phyloP scores from a whole-genome alignment of 1,284 basidiomycete species.

The Mycena citricolor region DNA sequence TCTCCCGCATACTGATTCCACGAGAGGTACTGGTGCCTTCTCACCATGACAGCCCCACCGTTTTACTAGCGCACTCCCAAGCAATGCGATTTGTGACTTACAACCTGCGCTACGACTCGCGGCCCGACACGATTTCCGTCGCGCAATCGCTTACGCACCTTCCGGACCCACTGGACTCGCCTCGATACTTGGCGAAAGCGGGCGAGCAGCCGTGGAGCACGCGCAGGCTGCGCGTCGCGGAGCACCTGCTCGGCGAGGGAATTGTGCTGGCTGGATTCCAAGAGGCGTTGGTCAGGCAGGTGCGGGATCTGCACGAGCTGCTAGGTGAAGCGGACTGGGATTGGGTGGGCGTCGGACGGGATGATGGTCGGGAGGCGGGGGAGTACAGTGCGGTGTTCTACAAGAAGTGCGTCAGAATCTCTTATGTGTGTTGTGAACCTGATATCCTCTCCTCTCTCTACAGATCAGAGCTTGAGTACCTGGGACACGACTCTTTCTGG shows the following conservation, averaged over 20 bases:
- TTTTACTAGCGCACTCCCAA: neutral
- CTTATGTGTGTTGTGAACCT: neutral
- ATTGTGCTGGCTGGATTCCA: slow-evolving; percentile 56
- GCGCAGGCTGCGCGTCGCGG: slow-evolving; percentile 47
- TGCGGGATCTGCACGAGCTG: slow-evolving; percentile 56
- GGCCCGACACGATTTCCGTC: slow-evolving; percentile 51
- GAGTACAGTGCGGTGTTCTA: slow-evolving; percentile 70
- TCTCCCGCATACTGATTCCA: too few relatives aligned
- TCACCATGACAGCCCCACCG: too few relatives aligned
- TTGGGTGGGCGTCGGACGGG: slow-evolving; percentile 63
- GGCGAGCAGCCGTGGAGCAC: slow-evolving; percentile 54
- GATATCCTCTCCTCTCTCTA: neutral
- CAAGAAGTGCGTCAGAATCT: slow-evolving; percentile 43
- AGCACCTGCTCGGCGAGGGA: slow-evolving; percentile 41
- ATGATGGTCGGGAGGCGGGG: slow-evolving; percentile 55
- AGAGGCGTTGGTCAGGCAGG: slow-evolving; percentile 60
- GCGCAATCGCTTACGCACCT: slow-evolving; percentile 43
- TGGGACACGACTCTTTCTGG: slow-evolving; percentile 55
- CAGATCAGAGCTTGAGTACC: slow-evolving; percentile 39
- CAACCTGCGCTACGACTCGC: slow-evolving; percentile 56
- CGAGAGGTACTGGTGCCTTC: too few relatives aligned
- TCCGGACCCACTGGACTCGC: slow-evolving; percentile 41
- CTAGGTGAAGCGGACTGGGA: slow-evolving; percentile 54
- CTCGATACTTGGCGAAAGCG: slow-evolving; percentile 33
- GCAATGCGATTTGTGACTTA: slow-evolving; percentile 47